phyloP scores from a whole-genome alignment of 352 stramenopile genomes.

The Phytophthora boehmeriae region DNA sequence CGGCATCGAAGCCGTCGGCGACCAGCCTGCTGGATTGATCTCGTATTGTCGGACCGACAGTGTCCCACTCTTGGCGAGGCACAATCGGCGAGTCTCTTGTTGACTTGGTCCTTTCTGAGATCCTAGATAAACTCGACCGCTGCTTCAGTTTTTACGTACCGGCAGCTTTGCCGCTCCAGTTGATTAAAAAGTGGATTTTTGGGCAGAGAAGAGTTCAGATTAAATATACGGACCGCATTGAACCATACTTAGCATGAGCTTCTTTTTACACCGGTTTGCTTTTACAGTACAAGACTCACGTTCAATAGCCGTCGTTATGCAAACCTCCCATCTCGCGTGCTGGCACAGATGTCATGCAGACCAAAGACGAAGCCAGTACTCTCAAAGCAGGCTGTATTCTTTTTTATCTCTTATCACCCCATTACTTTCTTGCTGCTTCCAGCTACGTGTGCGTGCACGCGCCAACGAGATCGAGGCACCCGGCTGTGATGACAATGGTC shows the following conservation, averaged over 20 bases:
- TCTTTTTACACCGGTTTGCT: too few species aligned
- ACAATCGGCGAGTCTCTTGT: too few species aligned
- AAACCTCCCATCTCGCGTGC: constrained; percentile 16
- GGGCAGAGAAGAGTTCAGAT: constrained; percentile 13
- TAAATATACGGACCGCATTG: constrained; percentile 21
- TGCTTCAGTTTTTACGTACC: too few species aligned
- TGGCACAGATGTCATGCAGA: background rate
- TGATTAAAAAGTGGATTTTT: constrained; percentile 19
- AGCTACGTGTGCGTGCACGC: constrained; percentile 15
- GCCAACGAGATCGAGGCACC: constrained; percentile 15
- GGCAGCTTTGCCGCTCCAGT: constrained; percentile 2
- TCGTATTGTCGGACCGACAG: constrained; percentile 10
- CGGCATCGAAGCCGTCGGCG: constrained; percentile 11
- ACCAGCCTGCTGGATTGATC: constrained; percentile 22
- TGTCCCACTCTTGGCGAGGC: too few species aligned
- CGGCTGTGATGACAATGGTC: constrained; percentile 7
- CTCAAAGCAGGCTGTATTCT: too few species aligned
- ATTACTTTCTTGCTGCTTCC: constrained; percentile 10
- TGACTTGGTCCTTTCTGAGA: too few species aligned
- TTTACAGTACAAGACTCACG: too few species aligned
- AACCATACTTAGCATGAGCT: constrained; percentile 2
- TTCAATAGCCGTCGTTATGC: constrained; percentile 6
- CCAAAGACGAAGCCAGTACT: constrained; percentile 15
- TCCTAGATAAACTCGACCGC: too few species aligned
- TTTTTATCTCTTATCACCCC: background rate